These are phyloP conservation scores for Lactarius sanguifluus DNA, from an alignment of 768 basidiomycete genomes.

Conservation along the genomic window DNA sequence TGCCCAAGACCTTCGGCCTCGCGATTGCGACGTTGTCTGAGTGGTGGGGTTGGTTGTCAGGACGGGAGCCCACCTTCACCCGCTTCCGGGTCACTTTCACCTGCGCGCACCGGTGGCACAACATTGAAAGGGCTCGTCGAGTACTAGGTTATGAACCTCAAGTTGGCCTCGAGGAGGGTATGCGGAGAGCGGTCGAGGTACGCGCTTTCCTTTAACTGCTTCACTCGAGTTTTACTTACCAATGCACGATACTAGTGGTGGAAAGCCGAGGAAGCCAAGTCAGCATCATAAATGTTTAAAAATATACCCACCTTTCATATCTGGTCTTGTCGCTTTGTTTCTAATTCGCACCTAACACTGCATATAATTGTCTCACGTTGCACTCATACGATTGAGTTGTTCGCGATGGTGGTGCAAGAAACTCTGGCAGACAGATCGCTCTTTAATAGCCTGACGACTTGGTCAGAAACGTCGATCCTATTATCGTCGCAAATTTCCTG, in stretches of 20 bases:
- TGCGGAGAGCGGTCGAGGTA: conserved; percentile 75
- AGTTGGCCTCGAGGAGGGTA: conserved; percentile 85
- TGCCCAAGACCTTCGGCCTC: conserved; percentile 68
- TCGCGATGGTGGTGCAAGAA: not conserved
- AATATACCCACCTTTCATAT: conserved; percentile 3
- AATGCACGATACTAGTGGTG: conserved; percentile 26
- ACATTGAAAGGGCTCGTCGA: conserved; percentile 90
- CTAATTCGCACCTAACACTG: not conserved
- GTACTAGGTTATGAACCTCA: conserved; percentile 93
- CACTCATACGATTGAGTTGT: not conserved
- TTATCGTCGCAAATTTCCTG: not conserved
- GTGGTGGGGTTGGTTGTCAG: conserved; percentile 66
- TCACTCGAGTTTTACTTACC: not conserved
- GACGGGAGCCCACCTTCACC: conserved; percentile 85
- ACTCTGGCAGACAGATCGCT: not conserved
- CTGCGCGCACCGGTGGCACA: conserved; percentile 82
- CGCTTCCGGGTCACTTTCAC: conserved; percentile 78
- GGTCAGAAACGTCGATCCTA: not conserved
- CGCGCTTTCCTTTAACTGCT: conserved; percentile 33
- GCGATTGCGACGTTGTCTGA: conserved; percentile 71
- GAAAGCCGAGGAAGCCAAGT: conserved; percentile 29
- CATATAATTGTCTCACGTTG: not conserved
- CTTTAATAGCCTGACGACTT: not conserved
- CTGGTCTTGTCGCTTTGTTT: not conserved
- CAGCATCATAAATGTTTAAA: conserved; percentile 14